Evolutionary conservation across 768 basidiomycete genomes (phyloP).

Genomic region (Hydnomerulius pinastri): DNA sequence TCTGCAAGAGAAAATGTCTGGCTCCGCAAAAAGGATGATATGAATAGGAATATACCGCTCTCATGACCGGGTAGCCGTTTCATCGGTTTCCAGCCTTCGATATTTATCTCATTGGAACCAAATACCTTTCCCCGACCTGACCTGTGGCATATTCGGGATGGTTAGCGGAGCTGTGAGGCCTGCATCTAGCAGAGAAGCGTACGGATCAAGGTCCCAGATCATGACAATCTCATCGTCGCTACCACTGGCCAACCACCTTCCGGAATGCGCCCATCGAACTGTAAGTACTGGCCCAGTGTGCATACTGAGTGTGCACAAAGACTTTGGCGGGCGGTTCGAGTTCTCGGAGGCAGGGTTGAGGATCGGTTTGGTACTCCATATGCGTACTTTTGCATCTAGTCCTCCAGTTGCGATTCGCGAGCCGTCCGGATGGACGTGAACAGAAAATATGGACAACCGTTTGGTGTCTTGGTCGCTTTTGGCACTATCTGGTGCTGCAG

Average conservation of each 20-base stretch:
- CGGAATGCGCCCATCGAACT: conserved; percentile 92
- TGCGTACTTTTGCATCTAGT: conserved; percentile 91
- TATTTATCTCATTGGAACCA: conserved; percentile 93
- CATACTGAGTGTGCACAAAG: conserved; percentile 87
- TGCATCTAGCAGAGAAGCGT: conserved; percentile 33
- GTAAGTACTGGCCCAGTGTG: conserved; percentile 93
- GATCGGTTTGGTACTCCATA: conserved; percentile 97
- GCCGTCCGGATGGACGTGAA: conserved; percentile 94
- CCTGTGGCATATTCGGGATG: conserved; percentile 39
- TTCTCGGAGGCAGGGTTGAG: conserved; percentile 69
- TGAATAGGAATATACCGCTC: conserved; percentile 61
- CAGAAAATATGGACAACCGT: conserved; percentile 84
- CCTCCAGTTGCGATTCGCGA: conserved; percentile 97
- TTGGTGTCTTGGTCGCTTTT: conserved; percentile 64
- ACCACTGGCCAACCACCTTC: conserved; percentile 92
- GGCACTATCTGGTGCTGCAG: conserved; percentile 34
- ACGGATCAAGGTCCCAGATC: conserved; percentile 98
- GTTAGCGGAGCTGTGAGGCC: conserved; percentile 1
- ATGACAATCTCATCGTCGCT: conserved; percentile 95
- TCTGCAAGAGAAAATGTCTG: conserved; percentile 50
- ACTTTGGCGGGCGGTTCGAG: conserved; percentile 76
- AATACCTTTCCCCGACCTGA: conserved; percentile 84
- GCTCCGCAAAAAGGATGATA: background rate
- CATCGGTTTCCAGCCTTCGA: conserved; percentile 96
- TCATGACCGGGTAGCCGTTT: conserved; percentile 92